These are phyloP conservation scores for Rhazya stricta DNA, from an alignment of 257 asterid species.

Conservation along the genomic window DNA sequence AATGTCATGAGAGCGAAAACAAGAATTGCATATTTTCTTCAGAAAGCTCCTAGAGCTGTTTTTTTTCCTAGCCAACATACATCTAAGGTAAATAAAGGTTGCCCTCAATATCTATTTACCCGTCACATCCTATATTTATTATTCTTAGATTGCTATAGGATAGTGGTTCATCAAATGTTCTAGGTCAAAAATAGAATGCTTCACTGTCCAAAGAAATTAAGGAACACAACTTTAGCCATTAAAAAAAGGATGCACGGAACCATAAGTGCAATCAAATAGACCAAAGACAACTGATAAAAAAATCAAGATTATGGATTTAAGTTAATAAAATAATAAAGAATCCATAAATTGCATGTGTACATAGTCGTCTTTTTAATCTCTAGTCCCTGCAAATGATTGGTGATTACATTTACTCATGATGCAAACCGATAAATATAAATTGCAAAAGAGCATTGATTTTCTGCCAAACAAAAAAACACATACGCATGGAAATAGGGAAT, in stretches of 20 bases:
- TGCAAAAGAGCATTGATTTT: constrained; percentile 1
- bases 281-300: neutral
- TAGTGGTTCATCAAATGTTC: neutral
- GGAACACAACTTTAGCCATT: neutral
- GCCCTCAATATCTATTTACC: neutral
- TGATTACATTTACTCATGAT: constrained; percentile 3
- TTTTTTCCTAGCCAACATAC: neutral
- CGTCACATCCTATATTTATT: neutral
- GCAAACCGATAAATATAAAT: neutral
- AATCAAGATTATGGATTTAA: neutral
- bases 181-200: neutral
- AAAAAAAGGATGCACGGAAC: neutral
- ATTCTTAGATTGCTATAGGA: neutral
- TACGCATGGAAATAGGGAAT: too few species aligned
- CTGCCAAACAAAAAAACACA: too few species aligned
- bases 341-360: neutral
- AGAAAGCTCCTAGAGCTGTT: neutral
- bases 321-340: neutral
- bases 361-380: neutral
- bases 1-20: neutral
- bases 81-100: neutral
- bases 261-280: neutral
- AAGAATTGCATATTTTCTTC: neutral
- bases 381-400: neutral
- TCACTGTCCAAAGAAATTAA: neutral